Conservation (phyloP, 768 basidiomycete species). For the Suillus fuscotomentosus region DNA sequence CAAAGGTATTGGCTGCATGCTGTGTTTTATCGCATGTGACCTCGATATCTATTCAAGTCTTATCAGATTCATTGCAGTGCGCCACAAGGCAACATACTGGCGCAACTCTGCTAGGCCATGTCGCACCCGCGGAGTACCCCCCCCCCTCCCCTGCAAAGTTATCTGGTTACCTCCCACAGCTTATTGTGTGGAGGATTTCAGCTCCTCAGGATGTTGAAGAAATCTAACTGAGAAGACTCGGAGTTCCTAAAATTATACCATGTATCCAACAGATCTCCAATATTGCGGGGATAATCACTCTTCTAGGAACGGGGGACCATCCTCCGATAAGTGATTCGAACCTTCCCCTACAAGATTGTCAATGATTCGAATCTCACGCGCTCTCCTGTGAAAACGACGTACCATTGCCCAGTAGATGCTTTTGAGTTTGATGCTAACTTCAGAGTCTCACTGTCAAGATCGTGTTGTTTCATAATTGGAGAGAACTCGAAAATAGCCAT, state of each 20-base stretch:
- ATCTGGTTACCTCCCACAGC: conserved; percentile 83
- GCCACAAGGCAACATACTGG: not conserved
- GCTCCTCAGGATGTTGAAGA: conserved; percentile 90
- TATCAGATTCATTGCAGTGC: not conserved
- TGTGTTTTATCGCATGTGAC: not conserved
- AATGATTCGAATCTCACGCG: not conserved
- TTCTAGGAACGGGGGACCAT: conserved; percentile 92
- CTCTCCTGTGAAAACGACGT: conserved; percentile 29
- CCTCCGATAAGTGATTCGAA: conserved; percentile 72
- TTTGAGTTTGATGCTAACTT: conserved; percentile 83
- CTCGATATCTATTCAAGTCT: not conserved
- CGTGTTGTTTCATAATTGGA: conserved; percentile 80
- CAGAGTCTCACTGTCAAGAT: conserved; percentile 78
- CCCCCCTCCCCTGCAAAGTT: not conserved
- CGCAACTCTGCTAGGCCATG: not conserved
- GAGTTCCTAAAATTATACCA: conserved; percentile 57
- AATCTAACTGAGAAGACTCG: conserved; percentile 80
- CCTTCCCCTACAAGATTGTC: conserved; percentile 67
- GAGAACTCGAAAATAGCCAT: conserved; percentile 93
- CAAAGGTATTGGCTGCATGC: conserved; percentile 50
- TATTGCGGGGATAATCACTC: conserved; percentile 87
- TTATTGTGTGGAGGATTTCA: conserved; percentile 89
- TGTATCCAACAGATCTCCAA: conserved; percentile 59
- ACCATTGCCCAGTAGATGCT: conserved; percentile 97
- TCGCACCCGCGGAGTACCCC: not conserved